Evolutionary conservation across 2,329 filamentous ascomycete species (phyloP), one percentile per base, ranked within the genome.

Genomic region (Stagonosporopsis rhizophila): DNA sequence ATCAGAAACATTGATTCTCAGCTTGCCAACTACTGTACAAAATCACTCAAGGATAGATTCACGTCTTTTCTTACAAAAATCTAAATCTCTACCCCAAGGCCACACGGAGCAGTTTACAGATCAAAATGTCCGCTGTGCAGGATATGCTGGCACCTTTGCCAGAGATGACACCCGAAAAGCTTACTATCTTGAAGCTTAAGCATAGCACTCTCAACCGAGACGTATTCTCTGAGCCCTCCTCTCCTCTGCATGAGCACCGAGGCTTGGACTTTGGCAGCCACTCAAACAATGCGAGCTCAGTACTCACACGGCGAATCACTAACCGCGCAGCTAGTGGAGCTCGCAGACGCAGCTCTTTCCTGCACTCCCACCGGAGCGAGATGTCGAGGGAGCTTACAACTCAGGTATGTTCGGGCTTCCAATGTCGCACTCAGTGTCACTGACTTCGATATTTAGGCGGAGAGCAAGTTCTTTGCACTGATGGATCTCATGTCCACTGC

Each of bases 401-500:
- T n/a, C 45, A 50, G 28, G 52, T 50, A 37, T 23, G 34, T 39
- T 4, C 12, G 7, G 5, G 6, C 1, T 3, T 9, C 4, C 2
- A 3, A 2, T 8, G 3, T 11, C 15, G 4, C 12, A 14, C 1
- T 25, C 2, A 12, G 2, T 3, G 9, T 39, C 9, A 30, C 41
- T 56, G 6, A 50, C 14, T 1, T 14, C 8, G 2, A 8, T 23
- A 12, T 27, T 1, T 42, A 69, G 47, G 65, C 68, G 3, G 64
- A 69, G 37, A 59, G 61, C 11, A 68, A 68, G 44, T 68, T 70
- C 53, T 68, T 69, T 44, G 61, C 66, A n/a, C 41, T 70, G 15
- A 68, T 70, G 59, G 66, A 70, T 15, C 65, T 68, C 11, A 70
- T 69, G 59, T 64, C 66, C 9, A 65, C 56, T 25, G 64, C 65